These are phyloP conservation scores for Candida endomychidarum DNA, from an alignment of 805 yeast genomes.

Conservation along the genomic window DNA sequence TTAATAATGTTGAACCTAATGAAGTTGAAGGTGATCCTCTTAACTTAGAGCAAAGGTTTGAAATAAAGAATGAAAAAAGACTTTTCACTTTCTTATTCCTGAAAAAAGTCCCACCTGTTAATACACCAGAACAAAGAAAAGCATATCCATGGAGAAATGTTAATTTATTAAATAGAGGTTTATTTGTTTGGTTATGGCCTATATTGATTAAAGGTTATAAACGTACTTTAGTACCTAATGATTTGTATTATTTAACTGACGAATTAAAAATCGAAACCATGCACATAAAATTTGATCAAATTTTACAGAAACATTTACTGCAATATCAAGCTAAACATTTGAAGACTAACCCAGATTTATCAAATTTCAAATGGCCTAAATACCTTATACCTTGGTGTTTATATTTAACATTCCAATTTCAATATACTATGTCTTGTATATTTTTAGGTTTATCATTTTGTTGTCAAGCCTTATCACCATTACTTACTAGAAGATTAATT, in stretches of 20 bases:
- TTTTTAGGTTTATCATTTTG: constrained; percentile 48
- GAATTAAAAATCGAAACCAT: constrained; percentile 36
- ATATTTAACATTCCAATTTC: constrained; percentile 48
- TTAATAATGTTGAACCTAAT: constrained; percentile 11
- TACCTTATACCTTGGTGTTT: constrained; percentile 43
- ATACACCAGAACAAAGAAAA: constrained; percentile 49
- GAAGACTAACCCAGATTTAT: constrained; percentile 17
- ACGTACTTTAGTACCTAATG: constrained; percentile 37
- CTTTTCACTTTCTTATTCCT: constrained; percentile 51
- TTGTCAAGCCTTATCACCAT: constrained; percentile 58
- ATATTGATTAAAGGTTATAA: constrained; percentile 41
- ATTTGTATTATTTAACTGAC: constrained; percentile 36
- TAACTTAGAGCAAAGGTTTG: neutral
- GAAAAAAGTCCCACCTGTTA: constrained; percentile 51
- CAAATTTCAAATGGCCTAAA: constrained; percentile 41
- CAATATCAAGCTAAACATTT: constrained; percentile 22
- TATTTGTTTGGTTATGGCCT: constrained; percentile 43
- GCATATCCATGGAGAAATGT: constrained; percentile 45
- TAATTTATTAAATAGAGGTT: constrained; percentile 40
- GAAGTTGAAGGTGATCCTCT: constrained; percentile 4
- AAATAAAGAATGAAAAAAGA: constrained; percentile 47
- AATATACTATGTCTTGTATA: constrained; percentile 40
- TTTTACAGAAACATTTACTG: constrained; percentile 23
- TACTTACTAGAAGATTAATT: constrained; percentile 64
- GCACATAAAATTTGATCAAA: constrained; percentile 28